phyloP scores from a whole-genome alignment of 352 stramenopile species.

The Phytophthora kernoviae region DNA sequence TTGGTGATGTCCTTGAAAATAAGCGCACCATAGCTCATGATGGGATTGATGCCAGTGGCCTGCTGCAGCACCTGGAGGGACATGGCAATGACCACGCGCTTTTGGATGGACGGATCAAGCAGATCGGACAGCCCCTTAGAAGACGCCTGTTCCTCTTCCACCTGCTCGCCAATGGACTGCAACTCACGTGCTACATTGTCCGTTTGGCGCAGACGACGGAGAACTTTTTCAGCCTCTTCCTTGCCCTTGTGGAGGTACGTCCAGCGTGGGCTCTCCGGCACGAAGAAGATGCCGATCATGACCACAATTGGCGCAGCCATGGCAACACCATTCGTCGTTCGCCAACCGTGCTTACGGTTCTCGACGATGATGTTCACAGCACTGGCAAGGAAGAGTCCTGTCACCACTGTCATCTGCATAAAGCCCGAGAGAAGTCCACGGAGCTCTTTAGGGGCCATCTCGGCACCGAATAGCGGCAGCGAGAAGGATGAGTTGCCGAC shows the following conservation, averaged over 20 bases:
- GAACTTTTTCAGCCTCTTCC: slow-evolving; percentile 24
- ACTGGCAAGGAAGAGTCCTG: slow-evolving; percentile 29
- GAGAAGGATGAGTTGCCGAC: slow-evolving; percentile 39
- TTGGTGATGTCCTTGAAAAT: slow-evolving; percentile 39
- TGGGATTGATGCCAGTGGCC: slow-evolving; percentile 38
- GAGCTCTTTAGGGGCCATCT: slow-evolving; percentile 32
- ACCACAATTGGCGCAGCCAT: slow-evolving; percentile 33
- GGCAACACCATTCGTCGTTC: slow-evolving; percentile 33
- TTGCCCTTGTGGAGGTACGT: slow-evolving; percentile 33
- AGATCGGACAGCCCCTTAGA: slow-evolving; percentile 26
- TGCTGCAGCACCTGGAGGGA: slow-evolving; percentile 39
- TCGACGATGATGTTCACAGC: slow-evolving; percentile 32
- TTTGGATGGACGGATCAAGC: slow-evolving; percentile 23
- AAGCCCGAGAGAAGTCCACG: slow-evolving; percentile 33
- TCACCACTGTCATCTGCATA: slow-evolving; percentile 36
- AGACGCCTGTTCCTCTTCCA: slow-evolving; percentile 19
- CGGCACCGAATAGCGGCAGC: slow-evolving; percentile 35
- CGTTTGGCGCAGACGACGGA: slow-evolving; percentile 31
- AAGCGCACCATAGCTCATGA: slow-evolving; percentile 35
- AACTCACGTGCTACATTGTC: slow-evolving; percentile 34
- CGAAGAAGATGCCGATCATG: slow-evolving; percentile 35
- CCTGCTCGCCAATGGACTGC: slow-evolving; percentile 40
- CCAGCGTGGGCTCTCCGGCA: slow-evolving; percentile 42
- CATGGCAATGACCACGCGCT: slow-evolving; percentile 32
- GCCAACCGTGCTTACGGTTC: slow-evolving; percentile 26